Evolutionary conservation across 192 early-diverging fungal genomes (phyloP).

Genomic region (Linderina pennispora): DNA sequence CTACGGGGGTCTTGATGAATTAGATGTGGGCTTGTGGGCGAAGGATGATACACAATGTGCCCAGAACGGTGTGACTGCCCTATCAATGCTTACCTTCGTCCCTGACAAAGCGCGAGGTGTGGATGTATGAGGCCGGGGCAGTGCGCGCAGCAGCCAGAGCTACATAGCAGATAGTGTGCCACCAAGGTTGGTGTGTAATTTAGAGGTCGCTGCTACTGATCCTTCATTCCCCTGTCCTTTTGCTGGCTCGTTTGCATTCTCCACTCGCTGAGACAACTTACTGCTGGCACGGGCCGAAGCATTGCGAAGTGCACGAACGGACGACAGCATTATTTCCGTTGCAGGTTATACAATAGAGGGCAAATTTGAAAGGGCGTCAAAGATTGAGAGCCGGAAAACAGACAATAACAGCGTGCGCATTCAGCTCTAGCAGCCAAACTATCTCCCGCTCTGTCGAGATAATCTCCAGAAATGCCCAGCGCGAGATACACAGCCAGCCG

Average conservation of each 20-base stretch:
- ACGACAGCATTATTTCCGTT: constrained; percentile 15
- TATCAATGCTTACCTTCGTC: constrained; percentile 21
- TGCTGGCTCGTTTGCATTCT: too few species aligned
- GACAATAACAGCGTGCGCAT: too few species aligned
- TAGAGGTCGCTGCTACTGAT: background rate
- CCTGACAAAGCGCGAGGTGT: constrained; percentile 13
- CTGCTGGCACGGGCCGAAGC: constrained; percentile 9
- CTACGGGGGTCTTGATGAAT: background rate
- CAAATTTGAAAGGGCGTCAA: too few species aligned
- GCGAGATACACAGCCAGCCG: too few species aligned
- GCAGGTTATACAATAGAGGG: too few species aligned
- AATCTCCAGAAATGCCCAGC: too few species aligned
- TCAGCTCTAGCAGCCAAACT: too few species aligned
- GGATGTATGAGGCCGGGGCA: constrained; percentile 10
- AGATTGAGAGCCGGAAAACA: too few species aligned
- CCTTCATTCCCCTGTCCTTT: background rate
- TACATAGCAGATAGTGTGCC: constrained; percentile 1
- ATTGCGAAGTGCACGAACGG: constrained; percentile 14
- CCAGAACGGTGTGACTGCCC: background rate
- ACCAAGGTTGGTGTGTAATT: background rate
- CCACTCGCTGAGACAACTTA: too few species aligned
- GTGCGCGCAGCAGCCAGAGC: constrained; percentile 2
- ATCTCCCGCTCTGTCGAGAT: too few species aligned
- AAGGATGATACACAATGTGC: background rate
- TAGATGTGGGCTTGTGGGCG: background rate